These are phyloP conservation scores for Raphanus sativus DNA, from an alignment of 345 rosid genomes.

Conservation along the genomic window DNA sequence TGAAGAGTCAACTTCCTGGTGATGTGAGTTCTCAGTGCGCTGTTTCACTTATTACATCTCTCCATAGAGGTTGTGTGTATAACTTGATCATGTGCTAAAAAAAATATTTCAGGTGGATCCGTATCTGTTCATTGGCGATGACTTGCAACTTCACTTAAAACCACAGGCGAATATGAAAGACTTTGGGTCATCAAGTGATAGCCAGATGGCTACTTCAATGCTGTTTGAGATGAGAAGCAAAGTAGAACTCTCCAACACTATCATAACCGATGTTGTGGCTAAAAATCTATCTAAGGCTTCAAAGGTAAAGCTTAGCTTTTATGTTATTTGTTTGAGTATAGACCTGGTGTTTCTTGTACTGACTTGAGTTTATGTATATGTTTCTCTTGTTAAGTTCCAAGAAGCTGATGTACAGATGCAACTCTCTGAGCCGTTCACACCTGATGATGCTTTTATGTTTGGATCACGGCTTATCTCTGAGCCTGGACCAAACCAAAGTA, in stretches of 20 bases:
- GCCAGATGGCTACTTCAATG: constrained; percentile 58
- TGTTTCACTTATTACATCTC: no score
- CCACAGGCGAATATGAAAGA: constrained; percentile 60
- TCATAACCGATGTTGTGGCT: constrained; percentile 50
- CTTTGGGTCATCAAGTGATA: constrained; percentile 70
- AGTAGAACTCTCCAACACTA: constrained; percentile 48
- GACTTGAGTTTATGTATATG: not conserved
- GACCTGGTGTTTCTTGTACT: not conserved
- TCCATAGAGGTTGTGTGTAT: no score
- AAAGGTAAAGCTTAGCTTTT: not conserved
- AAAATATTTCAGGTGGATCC: constrained; percentile 77
- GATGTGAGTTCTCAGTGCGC: constrained; percentile 74
- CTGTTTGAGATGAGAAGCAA: constrained; percentile 58
- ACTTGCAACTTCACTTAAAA: constrained; percentile 64
- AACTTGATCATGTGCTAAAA: no score
- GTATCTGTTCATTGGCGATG: constrained; percentile 61
- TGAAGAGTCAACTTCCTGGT: constrained; percentile 51
- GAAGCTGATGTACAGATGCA: constrained; percentile 62
- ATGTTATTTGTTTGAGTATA: no score
- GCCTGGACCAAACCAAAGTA: constrained; percentile 47
- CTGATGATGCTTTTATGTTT: constrained; percentile 81
- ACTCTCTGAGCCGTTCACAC: constrained; percentile 74
- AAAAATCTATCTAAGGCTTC: constrained; percentile 48
- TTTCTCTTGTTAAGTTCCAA: constrained; percentile 51
- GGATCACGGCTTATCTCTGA: constrained; percentile 53